Evolutionary conservation across 2,329 filamentous ascomycete genomes (phyloP), one percentile per base, ranked within the genome.

Genomic region (Stemphylium vesicarium): DNA sequence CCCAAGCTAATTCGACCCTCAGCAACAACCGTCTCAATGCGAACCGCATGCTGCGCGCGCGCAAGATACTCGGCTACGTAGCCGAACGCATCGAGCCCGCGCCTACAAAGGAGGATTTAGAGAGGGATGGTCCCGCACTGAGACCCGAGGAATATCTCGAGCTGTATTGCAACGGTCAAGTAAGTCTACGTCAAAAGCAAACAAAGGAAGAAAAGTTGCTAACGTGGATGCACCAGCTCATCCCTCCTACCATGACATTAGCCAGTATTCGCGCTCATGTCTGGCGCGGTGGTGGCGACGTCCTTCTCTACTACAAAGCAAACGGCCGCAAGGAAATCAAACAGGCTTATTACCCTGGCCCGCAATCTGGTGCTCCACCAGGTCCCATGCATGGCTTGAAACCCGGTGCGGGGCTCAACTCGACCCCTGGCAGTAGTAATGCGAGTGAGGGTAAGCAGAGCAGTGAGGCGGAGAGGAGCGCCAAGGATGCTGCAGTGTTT

Each of bases 201-300:
- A 29, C 6, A 12, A 18, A 29, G 13, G 9, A 7, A 3, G 6
- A 16, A 32, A 18, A 13, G 1, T 7, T 16, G 22, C 40, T 35
- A 32, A 45, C 2, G 42, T n/a, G 0, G 4, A 1, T 12, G 0
- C 1, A 7, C 48, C 50, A 82, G 80, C 75, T 89, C 54, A 81
- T 98, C 22, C 85, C 89, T 2, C 86, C 88, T 6, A 89, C 88
- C 29, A 97, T 96, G 89, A 98, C 90, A 32, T 84, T 99, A n/a
- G 92, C 92, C 4, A 97, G 93, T 0, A 87, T 99, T 38, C 88
- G 94, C 29, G 89, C 92, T 2, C 92, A 96, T 71, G 82, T 98
- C 49, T 99, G 95, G 95, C 92, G 96, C 68, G 92, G 91, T 38
- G 92, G 92, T n/a, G 93, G 90, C 66, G 95, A 99, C 76, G 90